Base-by-base conservation (phyloP, 768 basidiomycete species). In the Lactarius deliciosus region DNA sequence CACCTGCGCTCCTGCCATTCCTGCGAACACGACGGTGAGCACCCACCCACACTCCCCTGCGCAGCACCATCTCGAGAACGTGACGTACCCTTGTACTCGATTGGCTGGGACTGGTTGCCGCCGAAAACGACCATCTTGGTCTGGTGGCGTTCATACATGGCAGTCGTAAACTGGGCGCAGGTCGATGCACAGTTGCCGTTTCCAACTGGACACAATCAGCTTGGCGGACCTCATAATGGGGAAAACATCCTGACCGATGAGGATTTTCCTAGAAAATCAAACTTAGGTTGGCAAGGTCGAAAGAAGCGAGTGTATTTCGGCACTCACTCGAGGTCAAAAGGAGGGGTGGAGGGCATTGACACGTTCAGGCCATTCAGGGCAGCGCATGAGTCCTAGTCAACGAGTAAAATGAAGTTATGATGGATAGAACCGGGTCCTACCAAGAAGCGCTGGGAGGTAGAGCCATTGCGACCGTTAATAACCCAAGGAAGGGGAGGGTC, bases 111-210 rank as follows among this genome's bases (percentile, higher is more conserved):
- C 16, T 81, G 81, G 71, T 82, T 81, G 20, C 83, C 83, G 16
- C 85, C 84, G 60, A 85, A 85, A 13, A 83, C 73, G 13, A 79
- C 83, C 20, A 81, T 81, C 70, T 79, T 82, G 6, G 78, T 81
- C 3, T 76, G 68, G 68, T 84, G 81, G 13, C 75, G 72, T 70
- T 86, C 85, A 43, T 77, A 75, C 84, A 86, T 85, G 54, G 83
- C 63, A 0, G 84, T 85, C 50, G 77, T 81, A 69, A 86, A 86
- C 77, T 83, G 79, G 1, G 85, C 81, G 63, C 85, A 86, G 1
- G 85, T 85, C 5, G 83, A 85, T 16, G 83, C 84, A 61, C 85
- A 86, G 13, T 38, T 53, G 20, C 68, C 70, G 45, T 66, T 72
- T 20, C 64, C 60, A 34, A 69, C 70, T 69, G 43, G 53, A 60